These are phyloP conservation scores for Saksenaea vasiformis DNA, from an alignment of 371 early-diverging fungal genomes.

Conservation along the genomic window DNA sequence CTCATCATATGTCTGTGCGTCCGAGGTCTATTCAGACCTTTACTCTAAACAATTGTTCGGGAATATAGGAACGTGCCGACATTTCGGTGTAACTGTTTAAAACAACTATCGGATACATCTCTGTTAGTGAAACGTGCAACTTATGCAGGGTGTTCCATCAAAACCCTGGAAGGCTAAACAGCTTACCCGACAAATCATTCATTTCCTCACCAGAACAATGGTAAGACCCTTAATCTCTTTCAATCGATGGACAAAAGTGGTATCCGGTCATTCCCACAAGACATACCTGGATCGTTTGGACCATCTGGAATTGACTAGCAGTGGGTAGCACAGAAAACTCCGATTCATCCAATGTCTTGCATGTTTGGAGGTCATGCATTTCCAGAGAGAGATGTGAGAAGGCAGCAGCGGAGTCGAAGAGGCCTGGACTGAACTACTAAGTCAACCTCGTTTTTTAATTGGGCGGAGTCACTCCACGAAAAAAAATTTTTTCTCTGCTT, in stretches of 20 bases:
- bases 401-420: not conserved
- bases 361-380: no score
- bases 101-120: not conserved
- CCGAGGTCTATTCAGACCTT: not conserved
- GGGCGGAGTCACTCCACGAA: not conserved
- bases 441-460: not conserved
- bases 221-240: no score
- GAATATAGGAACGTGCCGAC: conserved; percentile 5
- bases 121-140: not conserved
- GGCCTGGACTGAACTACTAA: not conserved
- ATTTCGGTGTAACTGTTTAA: conserved; percentile 1
- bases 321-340: no score
- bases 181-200: not conserved
- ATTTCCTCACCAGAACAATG: no score
- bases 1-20: conserved; percentile 6
- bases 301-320: no score
- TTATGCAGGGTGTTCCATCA: not conserved
- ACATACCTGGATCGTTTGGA: no score
- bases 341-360: no score
- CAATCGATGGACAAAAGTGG: no score
- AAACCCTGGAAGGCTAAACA: not conserved
- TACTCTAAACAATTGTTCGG: not conserved
- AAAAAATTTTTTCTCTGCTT: not conserved
- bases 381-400: not conserved
- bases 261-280: no score